phyloP scores from a whole-genome alignment of 192 early-diverging fungal genomes.

The Backusella luteola region DNA sequence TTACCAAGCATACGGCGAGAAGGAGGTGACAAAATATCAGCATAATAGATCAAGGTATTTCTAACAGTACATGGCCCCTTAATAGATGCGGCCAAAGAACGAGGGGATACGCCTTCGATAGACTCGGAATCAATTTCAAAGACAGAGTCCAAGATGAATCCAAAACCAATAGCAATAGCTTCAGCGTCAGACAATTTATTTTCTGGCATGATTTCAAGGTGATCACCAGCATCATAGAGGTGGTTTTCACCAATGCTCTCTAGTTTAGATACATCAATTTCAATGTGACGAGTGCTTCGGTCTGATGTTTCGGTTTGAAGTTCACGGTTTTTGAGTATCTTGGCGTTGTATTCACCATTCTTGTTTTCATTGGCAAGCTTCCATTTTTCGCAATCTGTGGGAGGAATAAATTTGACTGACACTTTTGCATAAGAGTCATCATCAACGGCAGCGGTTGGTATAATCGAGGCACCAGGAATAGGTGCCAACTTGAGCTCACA shows the following conservation, averaged over 20 bases:
- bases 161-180: conserved; percentile 41
- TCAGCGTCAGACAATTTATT: conserved; percentile 41
- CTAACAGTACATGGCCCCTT: conserved; percentile 44
- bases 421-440: not conserved
- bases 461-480: conserved; percentile 2
- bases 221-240: conserved; percentile 48
- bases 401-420: conserved; percentile 21
- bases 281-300: conserved; percentile 46
- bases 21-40: conserved; percentile 47
- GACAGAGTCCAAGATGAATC: conserved; percentile 49
- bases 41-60: conserved; percentile 44
- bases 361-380: conserved; percentile 9
- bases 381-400: conserved; percentile 10
- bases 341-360: conserved; percentile 29
- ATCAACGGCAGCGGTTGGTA: conserved; percentile 1
- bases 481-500: conserved; percentile 12
- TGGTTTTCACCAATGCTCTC: not conserved
- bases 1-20: conserved; percentile 37
- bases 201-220: conserved; percentile 50
- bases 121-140: conserved; percentile 41
- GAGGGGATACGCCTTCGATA: conserved; percentile 31
- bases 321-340: conserved; percentile 38
- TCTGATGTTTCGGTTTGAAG: conserved; percentile 38
- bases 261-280: conserved; percentile 28
- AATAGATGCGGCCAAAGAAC: conserved; percentile 44